A percentile compares a stretch with the other conserved stretches of the same genome.
These are phyloP conservation scores for Aspergillus sp. DNA, from an alignment of 2,329 filamentous ascomycete genomes.

Conservation along the genomic window DNA sequence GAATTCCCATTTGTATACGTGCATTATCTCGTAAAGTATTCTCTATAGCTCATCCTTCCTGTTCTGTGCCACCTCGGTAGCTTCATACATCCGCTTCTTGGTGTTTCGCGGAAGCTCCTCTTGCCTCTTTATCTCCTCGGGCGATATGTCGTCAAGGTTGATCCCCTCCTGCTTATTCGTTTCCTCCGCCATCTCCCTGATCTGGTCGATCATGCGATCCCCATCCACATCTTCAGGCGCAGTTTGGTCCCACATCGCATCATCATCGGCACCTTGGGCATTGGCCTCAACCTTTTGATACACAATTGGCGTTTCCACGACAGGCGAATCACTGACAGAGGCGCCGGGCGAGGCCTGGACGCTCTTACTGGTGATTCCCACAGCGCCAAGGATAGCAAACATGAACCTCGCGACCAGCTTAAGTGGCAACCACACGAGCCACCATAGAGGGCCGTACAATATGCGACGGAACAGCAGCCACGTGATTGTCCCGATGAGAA, in stretches of 20 bases:
- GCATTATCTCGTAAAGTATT: background rate
- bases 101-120: conserved; percentile 44
- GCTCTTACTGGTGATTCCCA: conserved; percentile 41
- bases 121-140: conserved; percentile 34
- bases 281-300: conserved; percentile 22
- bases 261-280: conserved; percentile 13
- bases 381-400: conserved; percentile 55
- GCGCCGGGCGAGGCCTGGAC: conserved; percentile 25
- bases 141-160: conserved; percentile 34
- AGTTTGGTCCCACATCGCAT: conserved; percentile 20
- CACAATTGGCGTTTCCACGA: conserved; percentile 15
- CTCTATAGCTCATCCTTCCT: conserved; percentile 41
- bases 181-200: conserved; percentile 40
- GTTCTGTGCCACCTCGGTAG: conserved; percentile 28
- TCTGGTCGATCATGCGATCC: conserved; percentile 41
- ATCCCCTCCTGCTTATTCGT: conserved; percentile 23
- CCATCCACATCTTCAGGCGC: conserved; percentile 21
- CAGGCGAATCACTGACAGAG: conserved; percentile 16
- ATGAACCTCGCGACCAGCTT: conserved; percentile 62
- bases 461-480: conserved; percentile 87
- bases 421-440: conserved; percentile 82
- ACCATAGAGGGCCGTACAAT: conserved; percentile 86
- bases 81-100: conserved; percentile 51
- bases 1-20: background rate
- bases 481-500: conserved; percentile 71